Percentiles rank a stretch among this genome's conserved stretches.
Conservation (phyloP, 805 yeast genomes). For the Lachancea meyersii region DNA sequence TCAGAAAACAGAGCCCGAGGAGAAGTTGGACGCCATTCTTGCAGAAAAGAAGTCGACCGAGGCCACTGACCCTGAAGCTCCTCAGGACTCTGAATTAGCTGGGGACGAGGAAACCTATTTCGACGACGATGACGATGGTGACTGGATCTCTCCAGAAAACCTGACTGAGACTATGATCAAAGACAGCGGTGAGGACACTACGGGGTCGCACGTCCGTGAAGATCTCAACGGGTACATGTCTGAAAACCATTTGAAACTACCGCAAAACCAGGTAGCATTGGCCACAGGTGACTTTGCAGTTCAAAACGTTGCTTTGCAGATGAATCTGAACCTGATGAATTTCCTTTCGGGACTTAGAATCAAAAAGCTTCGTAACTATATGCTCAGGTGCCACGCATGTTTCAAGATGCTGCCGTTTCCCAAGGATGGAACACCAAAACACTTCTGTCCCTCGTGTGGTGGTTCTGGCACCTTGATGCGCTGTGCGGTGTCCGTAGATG, state of each 20-base stretch:
- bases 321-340: slow-evolving; percentile 83
- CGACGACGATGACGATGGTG: slow-evolving; percentile 71
- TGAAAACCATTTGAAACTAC: slow-evolving; percentile 21
- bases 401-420: slow-evolving; percentile 76
- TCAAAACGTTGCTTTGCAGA: slow-evolving; percentile 88
- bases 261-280: slow-evolving; percentile 66
- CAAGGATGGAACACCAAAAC: slow-evolving; percentile 66
- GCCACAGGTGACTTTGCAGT: slow-evolving; percentile 97
- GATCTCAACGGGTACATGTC: slow-evolving; percentile 29
- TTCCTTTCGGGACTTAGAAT: slow-evolving; percentile 78
- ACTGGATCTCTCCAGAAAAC: slow-evolving; percentile 92
- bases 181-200: slow-evolving; percentile 56
- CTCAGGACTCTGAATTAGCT: no score
- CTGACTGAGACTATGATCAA: slow-evolving; percentile 61
- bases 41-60: slow-evolving; percentile 24
- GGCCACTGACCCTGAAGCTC: background rate
- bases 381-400: slow-evolving; percentile 97
- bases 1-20: slow-evolving; percentile 2
- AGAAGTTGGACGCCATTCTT: slow-evolving; percentile 12
- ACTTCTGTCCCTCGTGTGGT: slow-evolving; percentile 94
- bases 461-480: slow-evolving; percentile 76
- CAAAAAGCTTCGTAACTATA: slow-evolving; percentile 78
- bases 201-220: slow-evolving; percentile 34
- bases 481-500: slow-evolving; percentile 82
- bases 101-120: slow-evolving; percentile 18